Base-by-base conservation (phyloP, 73 alveolate species). In the Durusdinium trenchii region DNA sequence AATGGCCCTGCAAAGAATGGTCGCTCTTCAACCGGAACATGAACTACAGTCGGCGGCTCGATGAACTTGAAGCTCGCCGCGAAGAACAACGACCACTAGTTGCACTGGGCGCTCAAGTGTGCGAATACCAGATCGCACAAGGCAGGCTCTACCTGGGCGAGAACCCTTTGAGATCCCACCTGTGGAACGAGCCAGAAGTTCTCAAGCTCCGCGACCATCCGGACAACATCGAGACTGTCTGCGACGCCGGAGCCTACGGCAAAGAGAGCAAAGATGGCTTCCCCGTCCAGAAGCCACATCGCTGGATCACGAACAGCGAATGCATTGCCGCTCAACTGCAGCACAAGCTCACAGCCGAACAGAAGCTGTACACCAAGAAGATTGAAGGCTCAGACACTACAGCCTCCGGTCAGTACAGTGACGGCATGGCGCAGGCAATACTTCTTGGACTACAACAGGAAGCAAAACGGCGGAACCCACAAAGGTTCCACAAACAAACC, bases 241-340 rank as follows among this genome's bases (percentile, higher is more conserved):
- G 62, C 20, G 62, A 78, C 23, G 87, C 87, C 0, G 87, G 87
- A 14, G 87, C 87, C 1, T 78, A 43, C 14, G 87, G 87, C 0
- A 61, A 54, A 43, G 62, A 10, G 20, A 61, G 46, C 40, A 40
- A 3, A 1, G 87, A 78, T 45, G 87, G 87, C 4, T 78, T 78
- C 40, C 87, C 87, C 87, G 46, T 78, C 87, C 14, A 45, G 43
- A 78, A 78, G 43, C 36, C 62, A 1, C 87, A 78, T 43, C 60
- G 40, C 14, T 78, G 60, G 62, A 0, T 78, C 62, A 43, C 61
- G 62, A 76, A 76, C 86, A 7, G 38, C 45, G 40, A 7, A 30
- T 36, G 26, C 43, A 43, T 78, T 45, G 87, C 87, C 0, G 42
- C 42, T 0, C 62, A 40, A 10, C 87, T 78, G 26, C 60, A 78